Percentiles rank a stretch among this genome's conserved stretches.
Conservation (phyloP, 345 rosid genomes). For the thale cress (Arabidopsis thaliana) region TAIR10.1 NC_003074.8:7136501-7137000, state of each 20-base stretch:
- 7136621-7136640: slow-evolving; percentile 3
- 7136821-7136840: not conserved
- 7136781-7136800: not conserved
- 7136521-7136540: slow-evolving; percentile 44
- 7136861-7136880: slow-evolving; percentile 75
- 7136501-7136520: slow-evolving; percentile 7
- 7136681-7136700: not conserved
- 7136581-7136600: slow-evolving; percentile 77
- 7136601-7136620: slow-evolving; percentile 54
- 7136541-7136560: slow-evolving; percentile 72
- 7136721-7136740: slow-evolving; percentile 86
- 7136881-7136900: slow-evolving; percentile 72
- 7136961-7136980: slow-evolving; percentile 18
- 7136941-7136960: not conserved
- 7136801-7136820: too few relatives aligned
- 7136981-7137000: slow-evolving; percentile 42
- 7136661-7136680: not conserved
- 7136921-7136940: slow-evolving; percentile 71
- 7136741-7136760: slow-evolving; percentile 75
- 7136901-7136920: slow-evolving; percentile 62
- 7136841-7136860: slow-evolving; percentile 50
- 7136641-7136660: slow-evolving; percentile 6
- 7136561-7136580: slow-evolving; percentile 74
- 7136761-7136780: slow-evolving; percentile 52
- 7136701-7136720: slow-evolving; percentile 75